Percentiles rank a stretch among this genome's conserved stretches.
Conservation (phyloP, 192 early-diverging fungal species). For the Ramicandelaber brevisporus region DNA sequence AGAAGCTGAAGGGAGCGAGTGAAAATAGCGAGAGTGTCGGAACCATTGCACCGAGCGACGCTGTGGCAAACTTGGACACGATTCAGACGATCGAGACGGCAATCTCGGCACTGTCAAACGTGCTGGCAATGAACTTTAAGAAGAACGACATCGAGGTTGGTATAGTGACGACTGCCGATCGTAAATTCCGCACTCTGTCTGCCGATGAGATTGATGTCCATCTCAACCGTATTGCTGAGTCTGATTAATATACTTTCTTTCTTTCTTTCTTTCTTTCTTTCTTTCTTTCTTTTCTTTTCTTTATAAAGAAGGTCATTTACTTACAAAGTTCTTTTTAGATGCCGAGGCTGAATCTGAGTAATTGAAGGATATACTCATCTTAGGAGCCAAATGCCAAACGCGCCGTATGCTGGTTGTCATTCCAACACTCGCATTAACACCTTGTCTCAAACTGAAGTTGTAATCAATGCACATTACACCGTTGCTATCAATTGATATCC, state of each 20-base stretch:
- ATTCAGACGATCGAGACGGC: constrained; percentile 93
- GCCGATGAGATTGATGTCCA: constrained; percentile 51
- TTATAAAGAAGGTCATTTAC: background rate
- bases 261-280: background rate
- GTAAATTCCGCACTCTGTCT: constrained; percentile 50
- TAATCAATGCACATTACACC: too few relatives aligned
- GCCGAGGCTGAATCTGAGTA: too few relatives aligned
- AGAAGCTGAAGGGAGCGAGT: constrained; percentile 98
- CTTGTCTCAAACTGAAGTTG: too few relatives aligned
- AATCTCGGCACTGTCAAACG: constrained; percentile 75
- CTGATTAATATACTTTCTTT: constrained; percentile 6
- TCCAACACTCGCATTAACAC: too few relatives aligned
- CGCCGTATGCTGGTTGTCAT: too few relatives aligned
- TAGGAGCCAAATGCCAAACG: too few relatives aligned
- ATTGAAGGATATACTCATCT: too few relatives aligned
- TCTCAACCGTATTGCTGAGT: constrained; percentile 19
- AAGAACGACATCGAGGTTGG: constrained; percentile 88
- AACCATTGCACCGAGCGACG: too few relatives aligned
- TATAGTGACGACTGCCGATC: constrained; percentile 47
- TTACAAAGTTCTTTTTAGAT: constrained; percentile 1
- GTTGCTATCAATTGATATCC: too few relatives aligned
- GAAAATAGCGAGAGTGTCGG: too few relatives aligned
- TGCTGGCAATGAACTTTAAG: constrained; percentile 88
- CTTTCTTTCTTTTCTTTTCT: constrained; percentile 2
- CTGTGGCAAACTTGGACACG: constrained; percentile 27